These are phyloP conservation scores for Camptophora hylomeconis DNA, from an alignment of 2,329 filamentous ascomycete genomes.

Conservation along the genomic window DNA sequence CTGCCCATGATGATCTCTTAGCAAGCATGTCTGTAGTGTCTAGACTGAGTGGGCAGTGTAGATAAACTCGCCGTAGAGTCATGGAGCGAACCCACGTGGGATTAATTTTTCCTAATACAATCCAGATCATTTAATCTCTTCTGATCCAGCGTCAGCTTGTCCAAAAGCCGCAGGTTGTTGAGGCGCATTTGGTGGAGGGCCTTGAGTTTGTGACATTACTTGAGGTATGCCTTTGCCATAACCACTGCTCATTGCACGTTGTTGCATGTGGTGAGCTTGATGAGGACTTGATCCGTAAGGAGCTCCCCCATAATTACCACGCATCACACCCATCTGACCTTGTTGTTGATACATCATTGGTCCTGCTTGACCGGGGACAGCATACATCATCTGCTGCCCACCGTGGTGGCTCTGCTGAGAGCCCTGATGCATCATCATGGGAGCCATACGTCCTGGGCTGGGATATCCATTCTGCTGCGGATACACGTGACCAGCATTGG, in stretches of 20 bases:
- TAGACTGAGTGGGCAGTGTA: too few species aligned
- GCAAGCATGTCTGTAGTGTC: too few species aligned
- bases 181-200: constrained; percentile 12
- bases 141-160: too few species aligned
- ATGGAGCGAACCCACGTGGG: too few species aligned
- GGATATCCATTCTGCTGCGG: constrained; percentile 55
- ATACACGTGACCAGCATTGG: constrained; percentile 58
- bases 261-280: constrained; percentile 46
- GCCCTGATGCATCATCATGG: constrained; percentile 90
- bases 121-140: too few species aligned
- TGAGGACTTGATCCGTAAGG: constrained; percentile 56
- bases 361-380: constrained; percentile 48
- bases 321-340: constrained; percentile 52
- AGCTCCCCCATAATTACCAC: constrained; percentile 46
- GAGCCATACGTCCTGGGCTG: constrained; percentile 74
- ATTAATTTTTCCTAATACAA: too few species aligned
- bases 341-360: constrained; percentile 51
- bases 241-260: constrained; percentile 43
- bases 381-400: constrained; percentile 42
- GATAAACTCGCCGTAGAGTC: too few species aligned
- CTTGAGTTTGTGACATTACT: constrained; percentile 21
- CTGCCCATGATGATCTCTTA: too few species aligned
- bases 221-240: constrained; percentile 36
- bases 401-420: constrained; percentile 82
- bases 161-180: constrained; percentile 13